Conservation (phyloP, 148 eudicot species). For the Mesembryanthemum crystallinum region DNA sequence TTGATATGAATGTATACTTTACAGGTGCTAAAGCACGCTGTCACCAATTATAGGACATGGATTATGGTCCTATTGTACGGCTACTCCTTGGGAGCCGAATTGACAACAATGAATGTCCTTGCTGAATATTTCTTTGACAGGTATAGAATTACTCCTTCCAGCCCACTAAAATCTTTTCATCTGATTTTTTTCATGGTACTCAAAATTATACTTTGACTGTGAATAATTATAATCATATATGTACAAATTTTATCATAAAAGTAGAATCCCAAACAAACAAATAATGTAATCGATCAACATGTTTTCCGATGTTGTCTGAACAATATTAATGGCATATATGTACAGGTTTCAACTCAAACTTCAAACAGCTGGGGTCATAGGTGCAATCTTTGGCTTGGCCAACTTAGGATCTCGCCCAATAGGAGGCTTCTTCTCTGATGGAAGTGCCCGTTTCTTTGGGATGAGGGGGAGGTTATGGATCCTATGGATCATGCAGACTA, state of each 20-base stretch:
- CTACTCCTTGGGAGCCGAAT: slow-evolving; percentile 47
- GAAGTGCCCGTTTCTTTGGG: slow-evolving; percentile 38
- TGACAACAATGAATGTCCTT: slow-evolving; percentile 44
- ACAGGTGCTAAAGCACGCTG: too few species aligned
- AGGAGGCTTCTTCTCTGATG: slow-evolving; percentile 43
- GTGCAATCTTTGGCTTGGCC: slow-evolving; percentile 49
- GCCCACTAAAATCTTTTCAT: too few species aligned
- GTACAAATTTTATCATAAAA: too few species aligned
- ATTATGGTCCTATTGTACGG: slow-evolving; percentile 47
- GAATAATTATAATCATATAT: too few species aligned
- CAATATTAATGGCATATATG: too few species aligned
- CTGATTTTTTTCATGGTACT: too few species aligned
- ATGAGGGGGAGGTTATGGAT: slow-evolving; percentile 53
- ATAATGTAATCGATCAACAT: too few species aligned
- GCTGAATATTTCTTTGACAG: slow-evolving; percentile 21
- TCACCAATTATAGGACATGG: slow-evolving; percentile 28
- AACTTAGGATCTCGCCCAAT: slow-evolving; percentile 42
- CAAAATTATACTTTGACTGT: too few species aligned
- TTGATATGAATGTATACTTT: too few species aligned
- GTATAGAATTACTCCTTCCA: too few species aligned
- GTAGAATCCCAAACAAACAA: too few species aligned
- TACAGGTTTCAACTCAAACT: slow-evolving; percentile 36
- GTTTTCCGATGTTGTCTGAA: too few species aligned
- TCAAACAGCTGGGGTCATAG: slow-evolving; percentile 46
- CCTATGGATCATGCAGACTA: slow-evolving; percentile 25